Evolutionary conservation across 768 basidiomycete genomes (phyloP).

Genomic region (Rhizopogon roseolus): DNA sequence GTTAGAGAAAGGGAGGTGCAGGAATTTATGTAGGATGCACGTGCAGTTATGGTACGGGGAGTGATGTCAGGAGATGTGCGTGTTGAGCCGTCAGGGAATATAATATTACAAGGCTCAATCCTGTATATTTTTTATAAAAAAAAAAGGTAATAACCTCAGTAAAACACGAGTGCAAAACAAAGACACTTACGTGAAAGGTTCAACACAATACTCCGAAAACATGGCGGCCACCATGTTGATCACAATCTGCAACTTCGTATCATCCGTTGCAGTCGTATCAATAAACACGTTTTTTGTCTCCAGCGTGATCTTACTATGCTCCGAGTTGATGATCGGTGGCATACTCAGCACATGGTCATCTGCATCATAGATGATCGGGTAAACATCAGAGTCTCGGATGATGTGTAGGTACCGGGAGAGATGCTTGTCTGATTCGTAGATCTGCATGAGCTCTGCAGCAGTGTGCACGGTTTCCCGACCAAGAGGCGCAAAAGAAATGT

Average conservation of each 20-base stretch:
- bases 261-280: conserved; percentile 94
- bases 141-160: neutral
- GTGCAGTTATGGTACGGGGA: conserved; percentile 65
- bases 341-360: conserved; percentile 87
- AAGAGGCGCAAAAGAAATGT: conserved; percentile 90
- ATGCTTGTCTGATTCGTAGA: conserved; percentile 97
- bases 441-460: conserved; percentile 86
- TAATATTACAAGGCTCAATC: conserved; percentile 88
- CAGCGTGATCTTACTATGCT: conserved; percentile 94
- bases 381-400: conserved; percentile 91
- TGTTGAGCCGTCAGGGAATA: conserved; percentile 70
- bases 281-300: conserved; percentile 94
- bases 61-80: conserved; percentile 81
- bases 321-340: conserved; percentile 98
- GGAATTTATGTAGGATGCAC: conserved; percentile 90
- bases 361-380: conserved; percentile 95
- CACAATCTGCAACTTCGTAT: conserved; percentile 94
- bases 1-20: conserved; percentile 84
- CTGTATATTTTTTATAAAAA: too few relatives aligned
- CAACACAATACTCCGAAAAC: conserved; percentile 95
- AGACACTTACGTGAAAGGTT: conserved; percentile 80
- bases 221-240: conserved; percentile 93
- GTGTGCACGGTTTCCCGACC: conserved; percentile 75
- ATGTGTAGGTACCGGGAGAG: conserved; percentile 85
- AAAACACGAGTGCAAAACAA: neutral